Conservation (phyloP, 2,329 filamentous ascomycete species). For the Apiospora rasikravindrae region DNA sequence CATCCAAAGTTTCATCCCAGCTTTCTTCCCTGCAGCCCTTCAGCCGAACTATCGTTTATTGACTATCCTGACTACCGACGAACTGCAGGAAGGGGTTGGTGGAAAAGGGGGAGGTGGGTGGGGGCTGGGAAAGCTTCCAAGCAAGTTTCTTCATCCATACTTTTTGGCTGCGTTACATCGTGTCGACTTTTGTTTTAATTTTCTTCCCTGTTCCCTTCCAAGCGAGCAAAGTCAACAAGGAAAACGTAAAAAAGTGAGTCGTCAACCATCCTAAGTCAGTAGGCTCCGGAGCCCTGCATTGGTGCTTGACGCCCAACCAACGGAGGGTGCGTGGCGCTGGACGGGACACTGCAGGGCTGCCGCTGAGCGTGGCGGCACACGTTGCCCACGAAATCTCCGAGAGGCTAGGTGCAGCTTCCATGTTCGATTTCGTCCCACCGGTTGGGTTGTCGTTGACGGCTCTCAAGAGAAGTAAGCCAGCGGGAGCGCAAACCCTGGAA, state of each 20-base stretch:
- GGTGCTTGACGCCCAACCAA: conserved; percentile 4
- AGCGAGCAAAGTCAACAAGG: not conserved
- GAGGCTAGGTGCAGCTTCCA: conserved; percentile 17
- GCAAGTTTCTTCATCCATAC: not conserved
- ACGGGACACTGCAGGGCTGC: conserved; percentile 16
- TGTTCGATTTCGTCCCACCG: conserved; percentile 18
- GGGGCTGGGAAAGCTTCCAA: not conserved
- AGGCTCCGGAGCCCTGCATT: conserved; percentile 13
- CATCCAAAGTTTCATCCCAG: conserved; percentile 14
- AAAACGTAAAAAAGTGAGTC: not conserved
- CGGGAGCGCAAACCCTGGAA: not conserved
- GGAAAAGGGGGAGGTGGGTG: not conserved
- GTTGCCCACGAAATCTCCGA: conserved; percentile 21
- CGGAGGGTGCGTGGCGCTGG: conserved; percentile 1
- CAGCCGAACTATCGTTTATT: conserved; percentile 8
- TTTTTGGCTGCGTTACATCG: conserved; percentile 3
- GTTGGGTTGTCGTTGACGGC: not conserved
- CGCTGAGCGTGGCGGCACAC: conserved; percentile 14
- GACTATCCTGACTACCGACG: not conserved
- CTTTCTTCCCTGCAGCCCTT: not conserved
- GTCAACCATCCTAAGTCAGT: not conserved
- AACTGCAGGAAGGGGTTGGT: conserved; percentile 6
- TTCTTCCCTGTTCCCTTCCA: not conserved
- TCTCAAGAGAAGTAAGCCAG: not conserved
- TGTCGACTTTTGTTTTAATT: not conserved